These are phyloP conservation scores for Canariomyces notabilis DNA, from an alignment of 2,329 filamentous ascomycete species.

Conservation along the genomic window DNA sequence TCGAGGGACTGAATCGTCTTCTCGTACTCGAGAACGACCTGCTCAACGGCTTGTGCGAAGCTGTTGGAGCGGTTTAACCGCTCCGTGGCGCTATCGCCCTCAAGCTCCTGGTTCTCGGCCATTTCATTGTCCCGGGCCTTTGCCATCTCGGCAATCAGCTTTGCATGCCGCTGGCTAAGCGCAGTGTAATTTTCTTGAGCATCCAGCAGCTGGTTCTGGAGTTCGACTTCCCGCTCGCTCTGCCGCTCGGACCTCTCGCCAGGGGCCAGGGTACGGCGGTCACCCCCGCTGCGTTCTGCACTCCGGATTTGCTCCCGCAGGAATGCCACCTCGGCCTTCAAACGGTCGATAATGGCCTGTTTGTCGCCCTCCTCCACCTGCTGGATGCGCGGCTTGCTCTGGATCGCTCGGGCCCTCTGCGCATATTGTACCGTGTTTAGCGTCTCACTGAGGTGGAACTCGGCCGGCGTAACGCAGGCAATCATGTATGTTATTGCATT, in stretches of 20 bases:
- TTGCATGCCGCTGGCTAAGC: slow-evolving; percentile 89
- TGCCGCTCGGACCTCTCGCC: slow-evolving; percentile 72
- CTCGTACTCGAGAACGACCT: slow-evolving; percentile 95
- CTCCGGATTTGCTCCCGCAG: slow-evolving; percentile 88
- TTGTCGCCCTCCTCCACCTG: slow-evolving; percentile 91
- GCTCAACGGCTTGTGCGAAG: slow-evolving; percentile 92
- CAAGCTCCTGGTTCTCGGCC: slow-evolving; percentile 52
- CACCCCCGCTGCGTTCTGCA: slow-evolving; percentile 60
- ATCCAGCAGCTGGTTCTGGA: slow-evolving; percentile 91
- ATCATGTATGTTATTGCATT: slow-evolving; percentile 99
- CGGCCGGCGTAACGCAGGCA: slow-evolving; percentile 91
- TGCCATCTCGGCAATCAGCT: slow-evolving; percentile 87
- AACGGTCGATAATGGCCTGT: slow-evolving; percentile 83
- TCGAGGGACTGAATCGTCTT: slow-evolving; percentile 96
- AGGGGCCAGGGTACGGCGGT: slow-evolving; percentile 49
- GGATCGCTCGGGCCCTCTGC: slow-evolving; percentile 89
- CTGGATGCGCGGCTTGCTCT: slow-evolving; percentile 95
- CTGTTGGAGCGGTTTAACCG: slow-evolving; percentile 90
- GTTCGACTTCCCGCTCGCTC: slow-evolving; percentile 78
- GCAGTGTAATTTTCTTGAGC: slow-evolving; percentile 91
- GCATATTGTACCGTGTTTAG: slow-evolving; percentile 97
- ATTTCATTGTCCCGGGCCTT: slow-evolving; percentile 70
- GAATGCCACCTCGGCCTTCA: slow-evolving; percentile 91
- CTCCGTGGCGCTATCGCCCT: slow-evolving; percentile 77
- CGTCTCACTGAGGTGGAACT: slow-evolving; percentile 96